Base-by-base conservation (phyloP, 768 basidiomycete species). In the Harrya chromipes region DNA sequence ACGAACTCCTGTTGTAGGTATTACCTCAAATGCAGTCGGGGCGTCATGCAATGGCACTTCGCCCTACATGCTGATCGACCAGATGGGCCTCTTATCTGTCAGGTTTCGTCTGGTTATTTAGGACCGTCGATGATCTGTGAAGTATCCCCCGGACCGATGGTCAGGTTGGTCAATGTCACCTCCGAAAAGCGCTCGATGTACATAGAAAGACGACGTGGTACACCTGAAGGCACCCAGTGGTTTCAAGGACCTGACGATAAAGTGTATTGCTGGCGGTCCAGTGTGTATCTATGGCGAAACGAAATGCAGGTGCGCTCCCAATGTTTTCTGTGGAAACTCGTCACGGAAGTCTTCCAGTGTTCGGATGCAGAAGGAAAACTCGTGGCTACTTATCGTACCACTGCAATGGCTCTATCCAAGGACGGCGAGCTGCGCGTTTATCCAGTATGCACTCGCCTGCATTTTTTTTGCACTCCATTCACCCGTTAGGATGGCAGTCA, bases 351-450 rank as follows among this genome's bases (percentile, higher is more conserved):
- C 35, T 20, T 33, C 17, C 38, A 63, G 61, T 63, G 57, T 34
- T 23, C 58, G 43, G 46, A 61, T n/a, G 16, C 46, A 6, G 49
- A 56, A 13, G 56, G 53, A 16, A 51, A 50, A 10, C 38, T 66
- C 42, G 45, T 66, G 36, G 66, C 64, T n/a, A 61, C 58, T 19
- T 68, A 66, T 46, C 66, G 59, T 44, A 41, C 47, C 10, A 63
- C 57, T 12, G 29, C 54, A 9, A 52, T 66, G 50, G 60, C 64
- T 8, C 11, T 55, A 29, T 53, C 44, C 29, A 68, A 68, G 40
- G 62, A 68, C 42, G 67, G 62, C 5, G 62, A 62, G 20, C 42
- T 66, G 37, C 45, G 52, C 7, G 52, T 68, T 20, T 52, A 68
- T 48, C 64, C 59, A 41, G 64, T 66, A 56, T 4, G 64, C 43